Evolutionary conservation across 1,284 basidiomycete genomes (phyloP).

Genomic region (Earliella scabrosa): DNA sequence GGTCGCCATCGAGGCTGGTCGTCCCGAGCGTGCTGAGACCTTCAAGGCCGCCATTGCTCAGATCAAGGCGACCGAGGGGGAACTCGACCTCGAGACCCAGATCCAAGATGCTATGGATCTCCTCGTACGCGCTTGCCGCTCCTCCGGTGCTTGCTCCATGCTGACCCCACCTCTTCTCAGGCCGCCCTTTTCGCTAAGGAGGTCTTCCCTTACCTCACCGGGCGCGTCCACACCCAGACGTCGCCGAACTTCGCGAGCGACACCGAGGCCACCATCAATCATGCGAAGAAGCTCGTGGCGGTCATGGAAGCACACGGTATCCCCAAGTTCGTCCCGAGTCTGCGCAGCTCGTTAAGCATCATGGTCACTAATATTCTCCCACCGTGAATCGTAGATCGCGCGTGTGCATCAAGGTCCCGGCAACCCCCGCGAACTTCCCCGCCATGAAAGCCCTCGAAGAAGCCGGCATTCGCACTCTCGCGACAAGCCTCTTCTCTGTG

Average conservation of each 20-base stretch:
- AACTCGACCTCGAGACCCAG: constrained; percentile 34
- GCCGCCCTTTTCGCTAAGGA: constrained; percentile 49
- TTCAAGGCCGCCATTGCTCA: constrained; percentile 41
- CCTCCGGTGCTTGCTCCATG: no score
- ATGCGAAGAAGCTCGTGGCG: constrained; percentile 47
- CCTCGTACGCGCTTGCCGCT: constrained; percentile 34
- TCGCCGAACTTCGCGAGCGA: constrained; percentile 48
- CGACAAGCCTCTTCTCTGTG: constrained; percentile 52
- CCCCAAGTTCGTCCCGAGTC: background rate
- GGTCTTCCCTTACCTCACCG: constrained; percentile 49
- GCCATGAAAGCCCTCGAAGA: constrained; percentile 47
- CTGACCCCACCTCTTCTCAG: constrained; percentile 35
- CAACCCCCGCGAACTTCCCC: constrained; percentile 48
- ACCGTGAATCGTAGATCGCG: constrained; percentile 36
- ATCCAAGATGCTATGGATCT: constrained; percentile 44
- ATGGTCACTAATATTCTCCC: background rate
- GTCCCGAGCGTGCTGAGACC: constrained; percentile 37
- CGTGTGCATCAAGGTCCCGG: constrained; percentile 56
- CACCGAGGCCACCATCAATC: constrained; percentile 47
- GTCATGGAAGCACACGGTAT: constrained; percentile 49
- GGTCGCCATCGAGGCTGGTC: constrained; percentile 41
- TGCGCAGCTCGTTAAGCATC: no score
- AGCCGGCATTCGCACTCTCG: constrained; percentile 49
- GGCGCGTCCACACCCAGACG: constrained; percentile 51
- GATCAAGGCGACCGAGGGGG: constrained; percentile 28